Evolutionary conservation across 352 stramenopile species (phyloP), one percentile per base, ranked within the genome.

Genomic region (Globisporangium yorkense): DNA sequence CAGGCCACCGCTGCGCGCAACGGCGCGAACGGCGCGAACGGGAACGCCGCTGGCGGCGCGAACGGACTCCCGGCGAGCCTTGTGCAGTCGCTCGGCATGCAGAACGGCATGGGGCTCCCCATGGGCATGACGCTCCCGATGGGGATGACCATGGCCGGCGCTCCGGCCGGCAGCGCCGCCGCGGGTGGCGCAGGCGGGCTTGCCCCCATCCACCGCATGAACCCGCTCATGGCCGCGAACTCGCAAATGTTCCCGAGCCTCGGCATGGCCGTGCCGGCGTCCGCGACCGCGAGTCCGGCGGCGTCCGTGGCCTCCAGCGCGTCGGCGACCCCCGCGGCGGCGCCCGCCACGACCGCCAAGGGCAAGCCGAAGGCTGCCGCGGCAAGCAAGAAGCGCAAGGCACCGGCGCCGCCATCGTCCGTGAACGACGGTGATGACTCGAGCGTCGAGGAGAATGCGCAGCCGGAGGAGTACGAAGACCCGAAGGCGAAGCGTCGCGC

Each of bases 401-500:
- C 79, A 0, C 79, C 81, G 0, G 75, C 77, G 27, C 51, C 64
- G 13, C 37, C 58, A 37, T 67, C 66, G 15, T 54, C 66, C 0
- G 70, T 65, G 56, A 70, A 83, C 40, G 66, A 54, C 15, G 77
- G 81, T 20, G 75, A 74, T 0, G 75, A 74, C 39, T 68, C 70
- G 16, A 68, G 62, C 45, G 80, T 87, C 35, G 74, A 84, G 15
- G 72, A 83, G n/a, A 72, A 71, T 41, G 82, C 86, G 43, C 62
- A 84, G 52, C 72, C 76, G 0, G 81, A 90, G 44, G 83, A 95
- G 65, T 92, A 90, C 59, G 75, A 87, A 51, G 83, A 92, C 62
- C 83, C 81, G 7, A 95, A 95, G 70, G 85, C 85, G 39, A 92
- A 92, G 64, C 83, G 85, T 54, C 83, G 85, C 24, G 85, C 84